phyloP scores from a whole-genome alignment of 129 eudicot species.

The Pittosporum tobira region DNA sequence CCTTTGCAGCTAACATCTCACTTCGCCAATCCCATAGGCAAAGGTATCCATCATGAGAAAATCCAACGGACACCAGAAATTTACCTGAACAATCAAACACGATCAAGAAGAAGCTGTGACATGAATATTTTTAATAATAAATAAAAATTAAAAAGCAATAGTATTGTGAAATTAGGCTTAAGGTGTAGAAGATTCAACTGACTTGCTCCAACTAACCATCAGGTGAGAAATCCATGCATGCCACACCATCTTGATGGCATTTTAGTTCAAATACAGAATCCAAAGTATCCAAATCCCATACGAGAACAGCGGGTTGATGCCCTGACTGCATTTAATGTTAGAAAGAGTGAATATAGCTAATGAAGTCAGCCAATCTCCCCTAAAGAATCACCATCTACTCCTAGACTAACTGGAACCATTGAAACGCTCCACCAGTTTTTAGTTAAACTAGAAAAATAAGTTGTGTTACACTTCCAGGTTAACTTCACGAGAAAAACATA shows the following conservation, averaged over 20 bases:
- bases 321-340: constrained; percentile 45
- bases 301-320: constrained; percentile 42
- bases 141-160: too few species aligned
- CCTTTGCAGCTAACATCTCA: constrained; percentile 41
- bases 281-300: constrained; percentile 48
- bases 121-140: too few species aligned
- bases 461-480: too few species aligned
- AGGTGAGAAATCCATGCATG: constrained; percentile 59
- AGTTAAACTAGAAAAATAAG: not conserved
- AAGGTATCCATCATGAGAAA: constrained; percentile 50
- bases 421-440: not conserved
- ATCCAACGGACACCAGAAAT: constrained; percentile 55
- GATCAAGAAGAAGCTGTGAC: not conserved
- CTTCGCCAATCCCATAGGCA: constrained; percentile 68
- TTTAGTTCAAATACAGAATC: constrained; percentile 43
- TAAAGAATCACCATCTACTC: not conserved
- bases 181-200: constrained; percentile 29
- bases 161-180: not conserved
- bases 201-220: constrained; percentile 60
- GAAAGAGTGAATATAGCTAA: not conserved
- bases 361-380: not conserved
- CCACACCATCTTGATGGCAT: constrained; percentile 62
- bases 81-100: constrained; percentile 34
- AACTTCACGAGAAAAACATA: too few species aligned
- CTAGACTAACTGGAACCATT: not conserved